Conservation (phyloP, 768 basidiomycete genomes). For the Suillus weaverae region DNA sequence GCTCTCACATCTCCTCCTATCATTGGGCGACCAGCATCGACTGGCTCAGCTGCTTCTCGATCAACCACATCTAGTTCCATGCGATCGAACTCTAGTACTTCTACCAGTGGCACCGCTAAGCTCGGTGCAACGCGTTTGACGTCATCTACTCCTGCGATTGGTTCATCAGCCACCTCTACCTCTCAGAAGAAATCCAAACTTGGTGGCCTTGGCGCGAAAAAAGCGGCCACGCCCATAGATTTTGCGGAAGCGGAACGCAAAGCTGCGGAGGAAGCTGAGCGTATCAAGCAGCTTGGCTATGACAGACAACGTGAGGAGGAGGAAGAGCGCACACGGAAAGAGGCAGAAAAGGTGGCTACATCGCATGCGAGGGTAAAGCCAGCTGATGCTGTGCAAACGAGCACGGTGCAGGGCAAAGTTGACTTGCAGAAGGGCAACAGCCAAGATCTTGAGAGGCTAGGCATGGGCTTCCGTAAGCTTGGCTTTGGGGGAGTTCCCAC, state of each 20-base stretch:
- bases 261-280: constrained; percentile 89
- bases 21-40: constrained; percentile 52
- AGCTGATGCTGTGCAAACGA: constrained; percentile 25
- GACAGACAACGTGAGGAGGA: constrained; percentile 83
- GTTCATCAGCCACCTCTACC: constrained; percentile 31
- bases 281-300: constrained; percentile 89
- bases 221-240: constrained; percentile 77
- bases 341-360: constrained; percentile 49
- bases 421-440: constrained; percentile 41
- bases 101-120: constrained; percentile 33
- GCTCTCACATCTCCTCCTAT: constrained; percentile 55
- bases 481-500: constrained; percentile 85
- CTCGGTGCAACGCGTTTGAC: constrained; percentile 44
- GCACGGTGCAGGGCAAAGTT: constrained; percentile 27
- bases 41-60: constrained; percentile 45
- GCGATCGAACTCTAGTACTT: constrained; percentile 43
- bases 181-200: constrained; percentile 65
- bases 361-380: constrained; percentile 31
- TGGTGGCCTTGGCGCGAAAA: constrained; percentile 84
- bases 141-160: constrained; percentile 38
- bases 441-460: constrained; percentile 55
- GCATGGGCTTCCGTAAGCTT: constrained; percentile 74
- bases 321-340: constrained; percentile 70
- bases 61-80: constrained; percentile 67
- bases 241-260: constrained; percentile 94